A percentile compares a stretch with the other conserved stretches of the same genome.
Evolutionary conservation across 176 grass and related monocot genomes (phyloP).

Genomic region (Luzula sylvatica): DNA sequence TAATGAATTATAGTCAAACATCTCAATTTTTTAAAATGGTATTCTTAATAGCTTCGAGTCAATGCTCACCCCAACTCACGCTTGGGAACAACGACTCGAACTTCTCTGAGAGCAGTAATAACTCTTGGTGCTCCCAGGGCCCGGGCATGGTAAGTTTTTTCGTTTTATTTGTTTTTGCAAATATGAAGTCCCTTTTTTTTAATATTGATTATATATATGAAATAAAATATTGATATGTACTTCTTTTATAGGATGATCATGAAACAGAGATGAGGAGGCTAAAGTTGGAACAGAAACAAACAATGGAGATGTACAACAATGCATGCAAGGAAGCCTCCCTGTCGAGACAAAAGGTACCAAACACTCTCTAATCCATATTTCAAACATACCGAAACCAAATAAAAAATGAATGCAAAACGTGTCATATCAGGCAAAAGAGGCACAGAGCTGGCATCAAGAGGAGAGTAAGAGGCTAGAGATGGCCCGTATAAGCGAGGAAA

Average conservation of each 20-base stretch:
- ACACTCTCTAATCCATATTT: neutral
- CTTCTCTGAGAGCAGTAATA: slow-evolving; percentile 47
- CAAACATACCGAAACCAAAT: neutral
- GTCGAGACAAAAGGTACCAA: slow-evolving; percentile 55
- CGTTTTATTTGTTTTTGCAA: neutral
- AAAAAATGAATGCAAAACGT: neutral
- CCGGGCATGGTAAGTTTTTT: slow-evolving; percentile 25
- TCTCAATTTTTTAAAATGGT: too few relatives aligned
- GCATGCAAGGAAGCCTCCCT: slow-evolving; percentile 78
- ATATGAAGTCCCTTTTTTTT: neutral
- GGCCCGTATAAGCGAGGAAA: slow-evolving; percentile 47
- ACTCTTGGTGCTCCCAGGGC: slow-evolving; percentile 51
- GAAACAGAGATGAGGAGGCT: slow-evolving; percentile 89
- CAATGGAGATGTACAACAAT: slow-evolving; percentile 98
- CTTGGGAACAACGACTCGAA: slow-evolving; percentile 43
- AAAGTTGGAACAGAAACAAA: slow-evolving; percentile 72
- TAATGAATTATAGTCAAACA: too few relatives aligned
- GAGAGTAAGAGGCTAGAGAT: slow-evolving; percentile 45
- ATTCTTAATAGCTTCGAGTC: slow-evolving; percentile 87
- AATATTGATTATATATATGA: neutral
- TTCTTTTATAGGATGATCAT: slow-evolving; percentile 81
- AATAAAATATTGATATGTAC: too few relatives aligned
- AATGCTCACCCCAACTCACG: slow-evolving; percentile 25
- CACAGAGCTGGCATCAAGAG: slow-evolving; percentile 59
- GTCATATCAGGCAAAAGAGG: slow-evolving; percentile 42